Evolutionary conservation across 176 grass and related monocot genomes (phyloP), one percentile per base, ranked within the genome.

Genomic region (Calamus simplicifolius): DNA sequence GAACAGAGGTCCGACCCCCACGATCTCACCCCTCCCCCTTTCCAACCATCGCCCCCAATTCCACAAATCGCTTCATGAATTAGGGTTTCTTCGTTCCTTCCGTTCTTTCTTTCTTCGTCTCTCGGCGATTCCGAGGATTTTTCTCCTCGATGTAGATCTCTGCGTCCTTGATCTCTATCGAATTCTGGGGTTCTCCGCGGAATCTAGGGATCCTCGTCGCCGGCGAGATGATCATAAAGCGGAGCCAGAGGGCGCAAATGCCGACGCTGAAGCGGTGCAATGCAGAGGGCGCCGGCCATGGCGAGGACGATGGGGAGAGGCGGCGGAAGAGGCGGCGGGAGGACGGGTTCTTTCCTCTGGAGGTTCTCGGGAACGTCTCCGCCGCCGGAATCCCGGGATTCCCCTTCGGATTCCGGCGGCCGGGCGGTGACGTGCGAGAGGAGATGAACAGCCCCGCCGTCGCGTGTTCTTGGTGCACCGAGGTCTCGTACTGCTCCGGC

Each of bases 151-250:
- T 13, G 35, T 43, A 43, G 35, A 43, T 43, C 35, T 43, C 35
- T 2, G 35, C 8, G 35, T 43, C 26, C 50, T 70, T 53, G 64
- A 70, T 77, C 78, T 56, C 56, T 54, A 17, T 25, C n/a, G 53
- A 57, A 62, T 73, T 28, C 62, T 48, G 56, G 57, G 25, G 5
- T 43, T 43, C 35, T 43, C 35, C 35, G 35, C 18, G 59, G 48
- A 65, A 43, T 17, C 23, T n/a, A 51, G 79, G 67, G 54, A 51
- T 70, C 27, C 73, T 25, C 18, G 43, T 43, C 8, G 35, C 35
- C 35, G 35, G 35, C 8, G 81, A 48, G 78, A 97, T 97, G 93
- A 97, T 97, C 76, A 91, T 91, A 69, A 87, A 90, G 92, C 77
- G 92, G 71, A 72, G 30, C 21, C 83, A 96, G 80, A 85, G 86